Evolutionary conservation across 2,329 filamentous ascomycete genomes (phyloP).

Genomic region (Epichloe hybrida): DNA sequence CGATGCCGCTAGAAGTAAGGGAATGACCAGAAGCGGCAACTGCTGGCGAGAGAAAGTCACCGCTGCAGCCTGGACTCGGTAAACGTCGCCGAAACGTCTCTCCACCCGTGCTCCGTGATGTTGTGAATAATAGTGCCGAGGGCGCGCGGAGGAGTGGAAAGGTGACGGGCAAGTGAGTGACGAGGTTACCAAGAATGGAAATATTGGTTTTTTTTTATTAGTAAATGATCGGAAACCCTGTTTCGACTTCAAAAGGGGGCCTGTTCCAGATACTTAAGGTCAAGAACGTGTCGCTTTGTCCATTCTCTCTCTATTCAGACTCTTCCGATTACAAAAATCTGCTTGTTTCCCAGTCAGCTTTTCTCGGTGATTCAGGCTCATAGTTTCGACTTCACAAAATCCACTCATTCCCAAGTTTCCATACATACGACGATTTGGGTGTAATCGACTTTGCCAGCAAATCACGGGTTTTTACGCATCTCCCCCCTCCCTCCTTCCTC

Average conservation of each 20-base stretch:
- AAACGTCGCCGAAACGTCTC: constrained; percentile 2
- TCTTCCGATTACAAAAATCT: neutral
- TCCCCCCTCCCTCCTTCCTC: no score
- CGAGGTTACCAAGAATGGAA: neutral
- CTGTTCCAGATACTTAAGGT: neutral
- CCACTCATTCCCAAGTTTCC: no score
- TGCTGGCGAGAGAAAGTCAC: neutral
- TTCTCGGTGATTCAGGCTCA: no score
- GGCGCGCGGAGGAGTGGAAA: neutral
- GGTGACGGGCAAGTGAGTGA: neutral
- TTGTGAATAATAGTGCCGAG: neutral
- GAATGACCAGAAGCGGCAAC: constrained; percentile 1
- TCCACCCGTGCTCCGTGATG: constrained; percentile 1
- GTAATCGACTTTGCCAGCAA: neutral
- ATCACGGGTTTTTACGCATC: neutral
- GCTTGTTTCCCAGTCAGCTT: neutral
- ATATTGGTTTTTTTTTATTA: neutral
- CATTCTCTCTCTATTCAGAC: neutral
- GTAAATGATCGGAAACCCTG: neutral
- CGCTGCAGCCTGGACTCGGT: neutral
- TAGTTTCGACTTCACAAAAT: no score
- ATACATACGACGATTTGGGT: no score
- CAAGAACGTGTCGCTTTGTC: neutral
- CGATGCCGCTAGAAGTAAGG: neutral
- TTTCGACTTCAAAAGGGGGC: neutral